Conservation (phyloP, 306 rosid species). For the Vigna trinervia region DNA sequence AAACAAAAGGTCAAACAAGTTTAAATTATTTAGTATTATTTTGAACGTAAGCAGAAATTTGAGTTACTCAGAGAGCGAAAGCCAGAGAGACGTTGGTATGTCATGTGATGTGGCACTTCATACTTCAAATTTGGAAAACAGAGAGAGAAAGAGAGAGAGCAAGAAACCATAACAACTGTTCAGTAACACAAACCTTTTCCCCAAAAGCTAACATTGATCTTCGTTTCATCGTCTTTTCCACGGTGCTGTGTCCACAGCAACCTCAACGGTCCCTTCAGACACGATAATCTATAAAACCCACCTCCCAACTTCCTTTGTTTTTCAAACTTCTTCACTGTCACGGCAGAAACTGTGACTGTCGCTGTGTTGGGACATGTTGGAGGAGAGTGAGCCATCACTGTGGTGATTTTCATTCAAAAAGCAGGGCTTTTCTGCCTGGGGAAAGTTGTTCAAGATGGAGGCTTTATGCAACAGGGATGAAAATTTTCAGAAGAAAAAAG, state of each 20-base stretch:
- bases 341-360: conserved; percentile 7
- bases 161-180: neutral
- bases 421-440: conserved; percentile 21
- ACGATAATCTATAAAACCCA: conserved; percentile 43
- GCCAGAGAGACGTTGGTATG: conserved; percentile 49
- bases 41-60: conserved; percentile 41
- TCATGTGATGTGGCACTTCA: conserved; percentile 42
- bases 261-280: conserved; percentile 45
- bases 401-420: conserved; percentile 40
- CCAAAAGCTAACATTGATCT: conserved; percentile 32
- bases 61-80: conserved; percentile 38
- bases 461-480: conserved; percentile 61
- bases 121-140: conserved; percentile 30
- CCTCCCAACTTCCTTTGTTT: conserved; percentile 35
- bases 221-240: conserved; percentile 39
- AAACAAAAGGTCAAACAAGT: neutral
- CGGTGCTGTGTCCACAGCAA: conserved; percentile 30
- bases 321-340: conserved; percentile 26
- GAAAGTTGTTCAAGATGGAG: conserved; percentile 60
- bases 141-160: neutral
- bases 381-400: conserved; percentile 13
- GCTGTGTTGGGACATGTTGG: conserved; percentile 41
- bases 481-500: conserved; percentile 50
- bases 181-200: conserved; percentile 35
- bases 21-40: conserved; percentile 35